Conservation (phyloP, 805 yeast species). For the Candida anglica region DNA sequence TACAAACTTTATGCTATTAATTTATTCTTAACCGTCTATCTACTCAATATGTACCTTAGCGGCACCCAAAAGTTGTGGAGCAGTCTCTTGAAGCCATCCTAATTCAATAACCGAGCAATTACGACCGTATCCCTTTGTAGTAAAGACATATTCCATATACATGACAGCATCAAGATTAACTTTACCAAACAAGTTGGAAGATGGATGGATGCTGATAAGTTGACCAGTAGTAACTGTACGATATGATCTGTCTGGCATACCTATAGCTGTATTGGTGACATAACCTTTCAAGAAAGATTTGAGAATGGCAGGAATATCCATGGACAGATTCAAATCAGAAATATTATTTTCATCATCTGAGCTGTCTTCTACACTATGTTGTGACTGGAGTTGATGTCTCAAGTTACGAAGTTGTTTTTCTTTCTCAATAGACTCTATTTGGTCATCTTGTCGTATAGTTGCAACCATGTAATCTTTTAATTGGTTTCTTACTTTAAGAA, state of each 20-base stretch:
- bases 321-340: conserved; percentile 12
- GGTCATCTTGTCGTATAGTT: conserved; percentile 40
- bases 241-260: conserved; percentile 91
- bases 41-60: conserved; percentile 17
- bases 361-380: conserved; percentile 12
- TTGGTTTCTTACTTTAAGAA: conserved; percentile 70
- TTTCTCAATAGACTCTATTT: conserved; percentile 19
- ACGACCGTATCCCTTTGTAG: conserved; percentile 90
- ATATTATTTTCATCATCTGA: conserved; percentile 19
- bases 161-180: conserved; percentile 74
- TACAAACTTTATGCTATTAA: no score
- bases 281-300: conserved; percentile 83
- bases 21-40: no score
- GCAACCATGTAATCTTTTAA: conserved; percentile 62
- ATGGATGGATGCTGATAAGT: conserved; percentile 83
- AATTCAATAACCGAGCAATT: conserved; percentile 78
- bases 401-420: conserved; percentile 21
- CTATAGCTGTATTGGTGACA: conserved; percentile 86
- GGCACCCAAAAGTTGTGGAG: conserved; percentile 59
- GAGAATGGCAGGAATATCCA: conserved; percentile 56
- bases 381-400: conserved; percentile 20
- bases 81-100: conserved; percentile 81
- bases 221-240: conserved; percentile 84
- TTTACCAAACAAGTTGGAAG: conserved; percentile 80
- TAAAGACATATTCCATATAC: conserved; percentile 92